Evolutionary conservation across 2,329 filamentous ascomycete species (phyloP).

Genomic region (Hymenoscyphus fraxineus): DNA sequence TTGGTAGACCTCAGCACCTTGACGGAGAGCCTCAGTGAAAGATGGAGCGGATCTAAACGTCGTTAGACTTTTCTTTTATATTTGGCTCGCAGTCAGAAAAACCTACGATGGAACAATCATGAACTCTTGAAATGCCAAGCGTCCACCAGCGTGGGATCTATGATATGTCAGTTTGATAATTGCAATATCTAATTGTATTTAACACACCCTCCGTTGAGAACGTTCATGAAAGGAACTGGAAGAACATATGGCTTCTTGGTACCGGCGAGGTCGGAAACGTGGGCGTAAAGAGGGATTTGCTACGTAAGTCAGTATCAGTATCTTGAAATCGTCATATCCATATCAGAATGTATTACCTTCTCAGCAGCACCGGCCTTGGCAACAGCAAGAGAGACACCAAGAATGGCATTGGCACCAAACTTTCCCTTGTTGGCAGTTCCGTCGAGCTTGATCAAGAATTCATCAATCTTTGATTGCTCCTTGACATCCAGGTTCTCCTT

Average conservation of each 20-base stretch:
- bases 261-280: conserved; percentile 81
- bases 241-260: conserved; percentile 91
- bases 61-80: conserved; percentile 5
- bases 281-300: conserved; percentile 80
- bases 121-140: conserved; percentile 93
- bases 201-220: conserved; percentile 68
- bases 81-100: conserved; percentile 1
- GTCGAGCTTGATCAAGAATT: conserved; percentile 82
- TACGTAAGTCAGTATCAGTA: conserved; percentile 30
- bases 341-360: conserved; percentile 51
- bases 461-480: conserved; percentile 79
- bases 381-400: conserved; percentile 78
- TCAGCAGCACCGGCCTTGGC: conserved; percentile 87
- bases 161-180: conserved; percentile 19
- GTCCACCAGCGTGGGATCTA: conserved; percentile 94
- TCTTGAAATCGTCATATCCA: neutral
- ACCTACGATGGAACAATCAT: conserved; percentile 83
- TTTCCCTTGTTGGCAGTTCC: conserved; percentile 83
- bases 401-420: conserved; percentile 83
- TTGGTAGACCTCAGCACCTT: conserved; percentile 97
- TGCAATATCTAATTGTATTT: neutral
- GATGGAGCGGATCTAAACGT: conserved; percentile 67
- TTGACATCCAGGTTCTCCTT: conserved; percentile 80
- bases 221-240: conserved; percentile 90
- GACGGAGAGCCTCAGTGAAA: conserved; percentile 94